Evolutionary conservation across 371 early-diverging fungal species (phyloP), one percentile per base, ranked within the genome.

Genomic region (Zychaea mexicana): DNA sequence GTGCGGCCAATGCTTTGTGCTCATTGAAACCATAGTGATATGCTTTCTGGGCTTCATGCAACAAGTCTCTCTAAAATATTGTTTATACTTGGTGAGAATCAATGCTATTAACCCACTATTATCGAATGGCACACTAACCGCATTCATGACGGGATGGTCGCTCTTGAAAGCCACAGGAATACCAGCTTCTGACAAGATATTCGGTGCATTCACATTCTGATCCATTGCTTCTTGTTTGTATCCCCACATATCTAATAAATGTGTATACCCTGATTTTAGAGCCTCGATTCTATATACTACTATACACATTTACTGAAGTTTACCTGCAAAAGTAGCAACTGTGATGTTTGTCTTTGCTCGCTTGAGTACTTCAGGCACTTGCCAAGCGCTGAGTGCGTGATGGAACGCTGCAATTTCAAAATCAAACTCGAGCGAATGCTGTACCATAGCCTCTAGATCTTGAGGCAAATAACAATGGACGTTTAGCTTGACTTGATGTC

Each of bases 111-210:
- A 17, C 17, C 39, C n/a, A n/a, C n/a, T n/a, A n/a, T n/a, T n/a
- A n/a, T n/a, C n/a, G n/a, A n/a, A n/a, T n/a, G n/a, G n/a, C 2
- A 10, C 15, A 53, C 71, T 71, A 74, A 82, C 83, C 9, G 92
- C 78, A 77, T 92, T 91, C 64, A 86, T 70, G 9, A 93, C 91
- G 12, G 93, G 92, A 69, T 94, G 95, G 65, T 94, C 94, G 49
- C 84, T 84, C 79, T 93, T 94, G 70, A 89, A 87, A 6, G 92
- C 90, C 26, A 94, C 90, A 24, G 89, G 77, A 58, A 92, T 91
- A 19, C 90, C 89, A 17, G 90, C 90, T 13, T 86, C 77, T 15
- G 84, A 69, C 38, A 94, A 68, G 32, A 91, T 88, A 57, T 84
- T 78, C 8, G 90, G 89, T 9, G 63, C 63, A 58, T 85, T 68